Base-by-base conservation (phyloP, 805 yeast species). In the Ogataea zsoltii region DNA sequence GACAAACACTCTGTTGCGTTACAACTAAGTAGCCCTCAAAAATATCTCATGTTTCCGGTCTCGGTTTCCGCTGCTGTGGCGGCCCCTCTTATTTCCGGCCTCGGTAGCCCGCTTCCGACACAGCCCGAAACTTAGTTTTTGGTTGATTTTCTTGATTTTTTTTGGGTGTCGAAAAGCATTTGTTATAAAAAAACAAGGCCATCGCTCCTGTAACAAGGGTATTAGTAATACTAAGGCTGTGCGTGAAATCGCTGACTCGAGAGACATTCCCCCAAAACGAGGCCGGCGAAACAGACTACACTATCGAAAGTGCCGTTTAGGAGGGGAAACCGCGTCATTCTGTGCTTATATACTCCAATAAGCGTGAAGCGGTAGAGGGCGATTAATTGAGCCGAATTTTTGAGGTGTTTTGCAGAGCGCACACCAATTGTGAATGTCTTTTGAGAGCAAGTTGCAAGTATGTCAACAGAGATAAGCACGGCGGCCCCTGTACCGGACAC, bases 401-500 rank as follows among this genome's bases (percentile, higher is more conserved):
- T n/a, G n/a, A n/a, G n/a, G n/a, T n/a, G n/a, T n/a, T n/a, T n/a
- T 31, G 16, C n/a, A 31, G 19, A 31, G 16, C 19, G 12, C 11
- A 16, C 17, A n/a, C 11, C 33, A 14, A 17, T 3, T n/a, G 21
- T 35, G 28, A 23, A 35, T 35, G 38, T 23, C 38, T 23, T n/a
- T 15, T 35, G 38, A 14, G 30, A 33, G 21, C 18, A 19, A 9
- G 4, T 4, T 7, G 13, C 23, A 16, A 28, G 2, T 12, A 37
- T 37, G 40, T 26, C 40, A 16, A 37, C 40, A 21, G 40, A 25
- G 9, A 26, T 26, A 15, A 37, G 32, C 33, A 19, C 40, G 33
- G 32, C 32, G 19, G 40, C 40, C 21, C 26, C 40, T 32, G 40
- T 37, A 37, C 23, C 40, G 40, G 40, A 25, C 32, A 37, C 16